Evolutionary conservation across 148 eudicot genomes (phyloP).

Genomic region (Amaranthus cruentus): DNA sequence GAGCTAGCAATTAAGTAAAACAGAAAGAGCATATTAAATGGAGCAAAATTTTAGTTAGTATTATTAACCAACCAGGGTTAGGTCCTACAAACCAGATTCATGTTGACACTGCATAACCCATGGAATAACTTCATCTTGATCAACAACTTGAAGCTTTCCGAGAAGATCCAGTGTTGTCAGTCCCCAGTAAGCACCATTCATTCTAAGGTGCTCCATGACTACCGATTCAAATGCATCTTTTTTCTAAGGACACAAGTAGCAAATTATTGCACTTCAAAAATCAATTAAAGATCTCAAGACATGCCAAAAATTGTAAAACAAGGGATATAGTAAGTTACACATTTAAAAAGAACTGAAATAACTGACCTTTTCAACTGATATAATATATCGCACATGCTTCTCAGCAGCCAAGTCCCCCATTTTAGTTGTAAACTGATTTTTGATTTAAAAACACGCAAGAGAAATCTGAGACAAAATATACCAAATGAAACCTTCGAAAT

Average conservation of each 20-base stretch:
- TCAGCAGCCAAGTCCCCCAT: slow-evolving; percentile 37
- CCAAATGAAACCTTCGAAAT: too few species aligned
- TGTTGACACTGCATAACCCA: slow-evolving; percentile 97
- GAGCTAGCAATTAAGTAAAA: not conserved
- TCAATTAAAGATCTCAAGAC: not conserved
- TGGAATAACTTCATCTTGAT: slow-evolving; percentile 69
- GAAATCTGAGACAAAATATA: not conserved
- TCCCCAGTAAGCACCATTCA: slow-evolving; percentile 98
- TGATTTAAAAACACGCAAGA: not conserved
- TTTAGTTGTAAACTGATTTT: slow-evolving; percentile 7
- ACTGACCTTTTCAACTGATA: slow-evolving; percentile 69
- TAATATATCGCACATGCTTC: slow-evolving; percentile 61
- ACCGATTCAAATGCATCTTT: slow-evolving; percentile 77
- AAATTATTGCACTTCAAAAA: not conserved
- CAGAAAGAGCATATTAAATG: not conserved
- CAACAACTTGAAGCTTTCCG: slow-evolving; percentile 65
- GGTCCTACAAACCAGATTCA: slow-evolving; percentile 62
- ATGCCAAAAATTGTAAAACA: not conserved
- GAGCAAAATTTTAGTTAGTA: not conserved
- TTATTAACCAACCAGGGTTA: not conserved
- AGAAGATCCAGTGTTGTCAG: slow-evolving; percentile 78
- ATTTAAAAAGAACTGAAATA: not conserved
- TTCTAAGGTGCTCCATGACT: slow-evolving; percentile 75
- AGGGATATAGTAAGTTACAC: not conserved
- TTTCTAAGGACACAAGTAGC: slow-evolving; percentile 33